Conservation (phyloP, 1,284 basidiomycete genomes). For the Ceraceosorus bombacis region DNA sequence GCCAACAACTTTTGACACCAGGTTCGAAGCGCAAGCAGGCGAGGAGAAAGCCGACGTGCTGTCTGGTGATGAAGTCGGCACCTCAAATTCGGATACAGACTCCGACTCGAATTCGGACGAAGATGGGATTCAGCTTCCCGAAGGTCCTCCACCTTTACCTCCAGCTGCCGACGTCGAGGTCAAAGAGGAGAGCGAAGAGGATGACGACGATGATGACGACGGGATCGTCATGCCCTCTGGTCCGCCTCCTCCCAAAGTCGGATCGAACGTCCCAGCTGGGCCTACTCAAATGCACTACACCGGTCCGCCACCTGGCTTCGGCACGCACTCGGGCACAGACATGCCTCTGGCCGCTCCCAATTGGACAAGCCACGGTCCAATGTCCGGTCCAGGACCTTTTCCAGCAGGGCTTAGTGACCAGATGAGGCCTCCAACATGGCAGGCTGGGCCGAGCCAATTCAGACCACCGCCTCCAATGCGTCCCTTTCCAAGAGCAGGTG, state of each 20-base stretch:
- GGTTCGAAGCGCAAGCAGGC: constrained; percentile 13
- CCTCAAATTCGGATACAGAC: constrained; percentile 11
- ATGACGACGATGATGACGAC: constrained; percentile 34
- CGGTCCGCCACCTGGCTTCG: no score
- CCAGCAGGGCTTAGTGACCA: no score
- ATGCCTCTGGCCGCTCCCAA: no score
- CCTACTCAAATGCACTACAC: no score
- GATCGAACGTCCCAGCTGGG: no score
- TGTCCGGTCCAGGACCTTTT: no score
- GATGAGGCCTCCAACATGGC: no score
- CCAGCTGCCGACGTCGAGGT: neutral
- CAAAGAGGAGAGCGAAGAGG: constrained; percentile 27
- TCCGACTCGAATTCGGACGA: constrained; percentile 8
- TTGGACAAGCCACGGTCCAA: no score
- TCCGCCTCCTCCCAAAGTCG: constrained; percentile 13
- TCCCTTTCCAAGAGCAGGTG: no score
- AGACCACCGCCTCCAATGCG: no score
- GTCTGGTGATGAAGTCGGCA: constrained; percentile 8
- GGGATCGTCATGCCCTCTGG: constrained; percentile 42
- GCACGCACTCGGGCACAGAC: no score
- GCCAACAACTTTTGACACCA: constrained; percentile 2
- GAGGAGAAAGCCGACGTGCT: constrained; percentile 12
- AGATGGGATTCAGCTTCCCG: constrained; percentile 17
- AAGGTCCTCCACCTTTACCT: constrained; percentile 18
- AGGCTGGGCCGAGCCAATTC: no score